phyloP scores from a whole-genome alignment of 805 yeast species.

The Candida awuae region DNA sequence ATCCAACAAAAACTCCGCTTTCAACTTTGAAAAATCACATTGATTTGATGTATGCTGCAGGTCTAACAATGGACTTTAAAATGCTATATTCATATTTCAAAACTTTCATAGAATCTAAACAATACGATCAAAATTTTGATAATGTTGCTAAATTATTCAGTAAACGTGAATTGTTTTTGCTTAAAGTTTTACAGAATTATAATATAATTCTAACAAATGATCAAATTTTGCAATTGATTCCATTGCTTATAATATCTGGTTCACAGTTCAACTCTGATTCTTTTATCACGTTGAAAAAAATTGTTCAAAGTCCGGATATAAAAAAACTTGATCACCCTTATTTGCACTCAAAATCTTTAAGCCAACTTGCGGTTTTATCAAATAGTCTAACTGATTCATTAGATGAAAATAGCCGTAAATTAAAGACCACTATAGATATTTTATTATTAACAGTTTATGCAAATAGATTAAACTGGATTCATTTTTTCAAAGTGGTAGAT shows the following conservation, averaged over 20 bases:
- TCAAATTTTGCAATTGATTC: conserved; percentile 20
- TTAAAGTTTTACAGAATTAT: conserved; percentile 14
- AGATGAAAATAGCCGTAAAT: conserved; percentile 1
- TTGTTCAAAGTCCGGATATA: conserved; percentile 1
- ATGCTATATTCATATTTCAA: conserved; percentile 18
- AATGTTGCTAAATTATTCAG: conserved; percentile 14
- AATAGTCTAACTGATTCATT: conserved; percentile 1
- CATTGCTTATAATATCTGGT: conserved; percentile 22
- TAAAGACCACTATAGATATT: conserved; percentile 9
- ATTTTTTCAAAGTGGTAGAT: conserved; percentile 8
- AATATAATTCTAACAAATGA: conserved; percentile 16
- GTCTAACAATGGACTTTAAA: conserved; percentile 18
- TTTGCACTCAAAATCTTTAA: conserved; percentile 9
- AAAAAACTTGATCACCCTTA: neutral
- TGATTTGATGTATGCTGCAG: conserved; percentile 25
- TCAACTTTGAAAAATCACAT: conserved; percentile 17
- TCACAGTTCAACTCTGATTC: conserved; percentile 22
- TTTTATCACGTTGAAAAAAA: conserved; percentile 16
- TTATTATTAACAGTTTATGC: conserved; percentile 14
- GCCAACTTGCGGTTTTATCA: conserved; percentile 3
- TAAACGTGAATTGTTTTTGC: conserved; percentile 17
- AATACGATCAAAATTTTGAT: conserved; percentile 16
- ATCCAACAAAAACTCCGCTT: conserved; percentile 17
- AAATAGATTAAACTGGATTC: conserved; percentile 14
- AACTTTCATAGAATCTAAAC: conserved; percentile 23